Evolutionary conservation across 75 land plant genomes (phyloP).

Genomic region (Gnetum montanum): DNA sequence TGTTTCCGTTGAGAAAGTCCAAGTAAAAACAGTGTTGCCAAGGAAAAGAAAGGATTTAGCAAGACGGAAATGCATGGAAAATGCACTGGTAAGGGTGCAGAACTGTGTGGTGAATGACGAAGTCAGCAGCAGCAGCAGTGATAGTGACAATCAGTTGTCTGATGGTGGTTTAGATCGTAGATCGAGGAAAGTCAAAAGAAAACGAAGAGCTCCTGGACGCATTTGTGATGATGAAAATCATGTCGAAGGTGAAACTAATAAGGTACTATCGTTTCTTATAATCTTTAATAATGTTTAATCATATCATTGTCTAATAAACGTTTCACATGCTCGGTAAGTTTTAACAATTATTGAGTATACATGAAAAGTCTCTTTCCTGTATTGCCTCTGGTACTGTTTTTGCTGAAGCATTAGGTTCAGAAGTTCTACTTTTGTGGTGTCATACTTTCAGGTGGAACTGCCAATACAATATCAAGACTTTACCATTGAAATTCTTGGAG

Average conservation of each 20-base stretch:
- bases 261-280: not conserved
- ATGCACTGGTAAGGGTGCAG: conserved; percentile 5
- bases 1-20: too few relatives aligned
- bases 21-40: conserved; percentile 3
- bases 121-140: not conserved
- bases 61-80: conserved; percentile 6
- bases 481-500: conserved; percentile 49
- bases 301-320: not conserved
- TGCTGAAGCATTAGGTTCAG: not conserved
- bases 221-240: not conserved
- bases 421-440: not conserved
- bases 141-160: conserved; percentile 5
- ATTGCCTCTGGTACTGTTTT: not conserved
- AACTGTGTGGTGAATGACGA: conserved; percentile 18
- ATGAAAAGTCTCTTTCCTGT: not conserved
- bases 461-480: conserved; percentile 78
- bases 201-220: conserved; percentile 1
- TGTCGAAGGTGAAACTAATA: not conserved
- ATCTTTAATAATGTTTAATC: not conserved
- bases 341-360: not conserved
- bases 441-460: conserved; percentile 37
- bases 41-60: conserved; percentile 19
- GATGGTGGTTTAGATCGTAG: conserved; percentile 6
- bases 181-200: not conserved
- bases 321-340: not conserved